Evolutionary conservation across 1,139 yeast genomes (phyloP).

Genomic region (Pneumocystis wakefieldiae): DNA sequence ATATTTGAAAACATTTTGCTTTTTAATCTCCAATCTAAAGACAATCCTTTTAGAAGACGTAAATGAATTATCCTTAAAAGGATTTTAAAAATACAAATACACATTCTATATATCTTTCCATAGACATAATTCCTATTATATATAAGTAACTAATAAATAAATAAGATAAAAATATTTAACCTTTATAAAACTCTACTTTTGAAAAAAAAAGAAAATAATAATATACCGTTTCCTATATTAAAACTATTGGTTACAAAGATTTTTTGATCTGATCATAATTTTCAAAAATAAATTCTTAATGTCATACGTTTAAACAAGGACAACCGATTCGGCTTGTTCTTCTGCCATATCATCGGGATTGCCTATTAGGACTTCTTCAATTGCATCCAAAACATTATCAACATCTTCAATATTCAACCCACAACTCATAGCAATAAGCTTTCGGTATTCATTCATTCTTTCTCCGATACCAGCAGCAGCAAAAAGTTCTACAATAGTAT

Average conservation of each 20-base stretch:
- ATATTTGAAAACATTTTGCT: too few relatives aligned
- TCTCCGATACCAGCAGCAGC: conserved; percentile 34
- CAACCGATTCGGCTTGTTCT: background rate
- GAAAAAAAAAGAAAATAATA: background rate
- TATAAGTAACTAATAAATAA: background rate
- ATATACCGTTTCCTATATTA: background rate
- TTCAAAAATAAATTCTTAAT: background rate
- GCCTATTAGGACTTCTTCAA: conserved; percentile 3
- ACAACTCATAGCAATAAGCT: conserved; percentile 67
- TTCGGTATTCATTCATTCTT: conserved; percentile 68
- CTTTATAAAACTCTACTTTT: background rate
- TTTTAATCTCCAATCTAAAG: background rate
- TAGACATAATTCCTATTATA: background rate
- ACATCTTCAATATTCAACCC: conserved; percentile 68
- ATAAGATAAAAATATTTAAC: background rate
- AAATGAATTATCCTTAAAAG: too few relatives aligned
- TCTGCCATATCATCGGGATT: background rate
- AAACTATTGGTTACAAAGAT: background rate
- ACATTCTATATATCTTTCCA: background rate
- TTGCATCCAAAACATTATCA: conserved; percentile 42
- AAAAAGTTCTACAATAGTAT: conserved; percentile 33
- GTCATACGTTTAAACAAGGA: background rate
- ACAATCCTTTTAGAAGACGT: background rate
- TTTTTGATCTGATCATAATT: background rate
- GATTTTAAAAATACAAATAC: too few relatives aligned